Evolutionary conservation across 2,329 filamentous ascomycete species (phyloP).

Genomic region (Colletotrichum sp.): DNA sequence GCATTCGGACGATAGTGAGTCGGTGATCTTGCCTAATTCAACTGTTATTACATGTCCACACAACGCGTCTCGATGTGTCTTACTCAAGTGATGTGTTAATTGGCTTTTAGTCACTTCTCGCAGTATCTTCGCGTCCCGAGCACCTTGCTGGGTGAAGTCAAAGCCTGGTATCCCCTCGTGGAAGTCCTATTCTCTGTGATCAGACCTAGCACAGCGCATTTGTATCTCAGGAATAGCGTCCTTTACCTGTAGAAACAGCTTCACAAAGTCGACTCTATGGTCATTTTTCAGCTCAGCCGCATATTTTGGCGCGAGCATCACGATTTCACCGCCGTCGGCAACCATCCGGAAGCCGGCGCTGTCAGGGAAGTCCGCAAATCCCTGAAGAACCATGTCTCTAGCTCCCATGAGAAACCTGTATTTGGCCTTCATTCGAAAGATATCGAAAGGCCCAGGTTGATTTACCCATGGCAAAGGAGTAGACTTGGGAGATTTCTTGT

Average conservation of each 20-base stretch:
- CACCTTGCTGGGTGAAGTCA: conserved; percentile 1
- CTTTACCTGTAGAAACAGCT: neutral
- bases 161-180: neutral
- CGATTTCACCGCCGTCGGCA: neutral
- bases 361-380: neutral
- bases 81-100: neutral
- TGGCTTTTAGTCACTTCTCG: conserved; percentile 3
- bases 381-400: neutral
- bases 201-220: neutral
- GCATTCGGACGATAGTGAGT: neutral
- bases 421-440: neutral
- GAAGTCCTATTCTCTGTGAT: neutral
- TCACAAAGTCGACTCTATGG: neutral
- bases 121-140: neutral
- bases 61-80: neutral
- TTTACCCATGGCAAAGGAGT: neutral
- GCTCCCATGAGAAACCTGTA: conserved; percentile 1
- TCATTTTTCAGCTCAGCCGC: neutral
- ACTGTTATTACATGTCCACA: neutral
- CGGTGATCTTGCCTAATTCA: neutral
- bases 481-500: neutral
- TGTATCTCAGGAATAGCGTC: neutral
- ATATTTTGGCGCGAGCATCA: neutral
- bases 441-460: neutral
- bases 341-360: neutral